These are phyloP conservation scores for Sugiyamaella japonica DNA, from an alignment of 1,139 yeast genomes.

Conservation along the genomic window DNA sequence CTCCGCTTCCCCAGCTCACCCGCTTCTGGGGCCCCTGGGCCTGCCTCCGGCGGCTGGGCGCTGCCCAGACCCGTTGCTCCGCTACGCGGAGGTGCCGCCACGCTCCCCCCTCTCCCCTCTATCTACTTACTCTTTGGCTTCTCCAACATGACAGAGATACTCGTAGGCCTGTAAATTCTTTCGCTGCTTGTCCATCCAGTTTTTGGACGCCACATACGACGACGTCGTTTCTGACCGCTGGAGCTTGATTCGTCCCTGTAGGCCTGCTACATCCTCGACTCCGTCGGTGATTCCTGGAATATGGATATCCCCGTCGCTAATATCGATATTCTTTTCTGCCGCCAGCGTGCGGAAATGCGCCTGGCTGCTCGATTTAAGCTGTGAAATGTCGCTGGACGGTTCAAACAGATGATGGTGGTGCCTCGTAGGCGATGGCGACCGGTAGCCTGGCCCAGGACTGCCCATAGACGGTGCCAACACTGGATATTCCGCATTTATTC, in stretches of 20 bases:
- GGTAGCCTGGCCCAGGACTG: neutral
- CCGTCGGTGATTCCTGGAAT: constrained; percentile 39
- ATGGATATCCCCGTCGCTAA: constrained; percentile 31
- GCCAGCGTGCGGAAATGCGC: constrained; percentile 33
- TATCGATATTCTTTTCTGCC: constrained; percentile 19
- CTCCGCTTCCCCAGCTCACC: too few species aligned
- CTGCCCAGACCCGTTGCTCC: too few species aligned
- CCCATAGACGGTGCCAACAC: constrained; percentile 13
- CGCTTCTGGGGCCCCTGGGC: too few species aligned
- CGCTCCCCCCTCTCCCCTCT: too few species aligned
- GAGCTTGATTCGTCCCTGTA: constrained; percentile 41
- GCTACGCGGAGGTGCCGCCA: too few species aligned
- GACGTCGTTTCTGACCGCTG: constrained; percentile 38
- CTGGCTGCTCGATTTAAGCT: constrained; percentile 27
- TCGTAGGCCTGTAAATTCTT: constrained; percentile 62
- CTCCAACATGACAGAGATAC: constrained; percentile 83
- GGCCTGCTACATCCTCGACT: constrained; percentile 41
- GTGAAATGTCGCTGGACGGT: constrained; percentile 21
- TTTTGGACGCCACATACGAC: constrained; percentile 34
- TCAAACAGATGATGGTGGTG: constrained; percentile 19
- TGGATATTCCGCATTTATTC: constrained; percentile 24
- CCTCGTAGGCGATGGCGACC: constrained; percentile 27
- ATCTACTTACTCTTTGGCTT: constrained; percentile 62
- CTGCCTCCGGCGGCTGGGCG: too few species aligned
- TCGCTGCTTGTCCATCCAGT: constrained; percentile 48